These are phyloP conservation scores for Penicillium crystallinum DNA, from an alignment of 495 filamentous ascomycete species.

Conservation along the genomic window DNA sequence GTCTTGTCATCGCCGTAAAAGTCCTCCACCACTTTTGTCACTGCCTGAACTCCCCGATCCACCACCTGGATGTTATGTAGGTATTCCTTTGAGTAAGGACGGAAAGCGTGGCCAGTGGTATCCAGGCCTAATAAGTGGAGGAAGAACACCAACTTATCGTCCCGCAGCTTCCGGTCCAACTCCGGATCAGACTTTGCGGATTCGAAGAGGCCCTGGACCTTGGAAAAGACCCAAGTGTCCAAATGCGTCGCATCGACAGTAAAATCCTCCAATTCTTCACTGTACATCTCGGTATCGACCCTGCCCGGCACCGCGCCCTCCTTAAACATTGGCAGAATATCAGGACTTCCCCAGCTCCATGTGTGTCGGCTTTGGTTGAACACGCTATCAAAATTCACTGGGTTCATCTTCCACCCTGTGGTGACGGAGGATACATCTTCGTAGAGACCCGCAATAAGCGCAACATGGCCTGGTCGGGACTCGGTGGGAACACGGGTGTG, in stretches of 20 bases:
- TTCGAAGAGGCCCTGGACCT: slow-evolving; percentile 79
- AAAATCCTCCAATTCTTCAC: slow-evolving; percentile 83
- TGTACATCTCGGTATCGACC: slow-evolving; percentile 80
- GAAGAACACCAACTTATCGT: slow-evolving; percentile 94
- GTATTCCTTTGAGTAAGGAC: slow-evolving; percentile 95
- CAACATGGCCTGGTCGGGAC: slow-evolving; percentile 95
- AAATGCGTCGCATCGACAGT: slow-evolving; percentile 72
- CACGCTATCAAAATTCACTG: slow-evolving; percentile 97
- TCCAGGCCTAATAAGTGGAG: slow-evolving; percentile 94
- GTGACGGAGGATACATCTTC: slow-evolving; percentile 97
- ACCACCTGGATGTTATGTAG: slow-evolving; percentile 92
- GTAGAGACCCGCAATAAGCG: slow-evolving; percentile 94
- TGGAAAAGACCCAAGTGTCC: slow-evolving; percentile 95
- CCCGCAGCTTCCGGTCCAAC: slow-evolving; percentile 64
- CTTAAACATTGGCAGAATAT: slow-evolving; percentile 97
- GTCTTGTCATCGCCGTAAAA: slow-evolving; percentile 93
- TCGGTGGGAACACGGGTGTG: slow-evolving; percentile 98
- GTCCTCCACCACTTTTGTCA: slow-evolving; percentile 73
- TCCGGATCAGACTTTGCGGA: slow-evolving; percentile 71
- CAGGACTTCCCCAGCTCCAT: slow-evolving; percentile 98
- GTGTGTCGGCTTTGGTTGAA: slow-evolving; percentile 97
- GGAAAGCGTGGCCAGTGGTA: slow-evolving; percentile 80
- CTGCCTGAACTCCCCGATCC: slow-evolving; percentile 79
- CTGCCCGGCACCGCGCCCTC: slow-evolving; percentile 83
- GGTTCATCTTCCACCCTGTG: slow-evolving; percentile 98